Percentiles rank a stretch among this genome's conserved stretches.
These are phyloP conservation scores for Endotrypanum monterogeii DNA, from an alignment of 208 protist species.

Conservation along the genomic window DNA sequence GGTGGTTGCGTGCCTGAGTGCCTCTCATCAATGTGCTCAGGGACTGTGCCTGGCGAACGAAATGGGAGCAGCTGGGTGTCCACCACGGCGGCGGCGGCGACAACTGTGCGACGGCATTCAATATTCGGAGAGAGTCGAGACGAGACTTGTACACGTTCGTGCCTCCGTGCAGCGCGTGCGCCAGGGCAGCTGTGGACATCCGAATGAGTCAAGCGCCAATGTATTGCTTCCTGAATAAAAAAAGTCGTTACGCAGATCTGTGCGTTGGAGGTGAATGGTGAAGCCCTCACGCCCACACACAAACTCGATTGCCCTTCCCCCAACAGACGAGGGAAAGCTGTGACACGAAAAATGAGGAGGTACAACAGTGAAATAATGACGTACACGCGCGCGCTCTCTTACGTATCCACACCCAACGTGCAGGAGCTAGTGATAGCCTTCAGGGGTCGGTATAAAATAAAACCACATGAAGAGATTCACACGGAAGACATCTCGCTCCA, in stretches of 20 bases:
- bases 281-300: not conserved
- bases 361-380: too few species aligned
- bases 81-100: constrained; percentile 56
- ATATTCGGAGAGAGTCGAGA: constrained; percentile 38
- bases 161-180: constrained; percentile 29
- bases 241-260: not conserved
- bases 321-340: too few species aligned
- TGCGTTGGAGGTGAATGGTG: not conserved
- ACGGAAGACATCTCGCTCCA: too few species aligned
- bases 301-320: too few species aligned
- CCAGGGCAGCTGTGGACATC: constrained; percentile 17
- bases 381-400: too few species aligned
- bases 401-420: too few species aligned
- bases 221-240: not conserved
- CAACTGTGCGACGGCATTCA: constrained; percentile 33
- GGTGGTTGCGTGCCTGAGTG: constrained; percentile 10
- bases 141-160: constrained; percentile 53
- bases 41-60: constrained; percentile 28
- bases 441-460: too few species aligned
- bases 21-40: not conserved
- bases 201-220: not conserved
- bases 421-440: too few species aligned
- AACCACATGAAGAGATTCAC: too few species aligned
- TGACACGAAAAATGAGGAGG: not conserved
- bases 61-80: constrained; percentile 40